Evolutionary conservation across 23 red algal genomes (phyloP).

Genomic region (Gracilariopsis chorda): DNA sequence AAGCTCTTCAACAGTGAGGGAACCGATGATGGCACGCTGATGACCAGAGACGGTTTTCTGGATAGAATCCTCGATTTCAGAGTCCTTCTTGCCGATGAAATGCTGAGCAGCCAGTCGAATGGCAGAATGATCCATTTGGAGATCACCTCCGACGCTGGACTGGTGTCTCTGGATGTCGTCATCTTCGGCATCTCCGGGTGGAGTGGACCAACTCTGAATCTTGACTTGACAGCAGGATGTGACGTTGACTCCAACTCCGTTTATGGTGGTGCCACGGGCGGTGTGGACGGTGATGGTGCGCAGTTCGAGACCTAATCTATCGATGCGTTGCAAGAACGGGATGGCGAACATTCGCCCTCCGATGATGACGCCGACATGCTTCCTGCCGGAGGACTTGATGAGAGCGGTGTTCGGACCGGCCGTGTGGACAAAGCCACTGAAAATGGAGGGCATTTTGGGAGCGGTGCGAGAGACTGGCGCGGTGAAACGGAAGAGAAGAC

Average conservation of each 20-base stretch:
- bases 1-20: constrained; percentile 65
- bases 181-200: background rate
- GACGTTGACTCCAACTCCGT: constrained; percentile 66
- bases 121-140: constrained; percentile 42
- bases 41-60: constrained; percentile 59
- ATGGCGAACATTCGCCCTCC: constrained; percentile 65
- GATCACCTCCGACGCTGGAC: background rate
- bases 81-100: constrained; percentile 65
- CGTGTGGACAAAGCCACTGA: constrained; percentile 23
- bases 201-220: constrained; percentile 55
- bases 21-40: constrained; percentile 70
- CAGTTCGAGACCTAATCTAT: constrained; percentile 48
- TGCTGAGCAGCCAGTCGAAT: constrained; percentile 80
- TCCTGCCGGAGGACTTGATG: constrained; percentile 54
- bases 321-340: constrained; percentile 53
- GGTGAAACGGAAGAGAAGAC: background rate
- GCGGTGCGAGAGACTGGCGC: too few species aligned
- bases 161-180: background rate
- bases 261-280: constrained; percentile 43
- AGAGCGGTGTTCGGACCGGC: constrained; percentile 72
- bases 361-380: constrained; percentile 29
- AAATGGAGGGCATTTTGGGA: background rate
- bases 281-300: constrained; percentile 72
- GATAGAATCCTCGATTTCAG: constrained; percentile 65
- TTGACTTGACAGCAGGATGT: constrained; percentile 67